phyloP scores from a whole-genome alignment of 1,284 basidiomycete genomes.

The Leccinum fuscescens region DNA sequence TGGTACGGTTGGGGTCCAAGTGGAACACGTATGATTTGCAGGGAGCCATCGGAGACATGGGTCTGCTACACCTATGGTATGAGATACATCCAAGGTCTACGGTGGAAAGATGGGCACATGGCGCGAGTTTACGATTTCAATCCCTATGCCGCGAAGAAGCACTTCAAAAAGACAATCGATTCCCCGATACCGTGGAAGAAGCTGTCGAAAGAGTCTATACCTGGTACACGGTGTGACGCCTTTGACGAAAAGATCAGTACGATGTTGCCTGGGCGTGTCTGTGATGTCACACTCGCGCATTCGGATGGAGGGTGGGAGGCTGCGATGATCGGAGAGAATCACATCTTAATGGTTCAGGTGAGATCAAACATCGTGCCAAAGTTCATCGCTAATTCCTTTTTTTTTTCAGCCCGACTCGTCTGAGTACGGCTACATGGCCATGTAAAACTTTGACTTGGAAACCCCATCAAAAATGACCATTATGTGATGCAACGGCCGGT shows the following conservation, averaged over 20 bases:
- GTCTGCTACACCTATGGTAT: slow-evolving; percentile 59
- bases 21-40: slow-evolving; percentile 41
- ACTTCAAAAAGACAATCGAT: slow-evolving; percentile 10
- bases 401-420: slow-evolving; percentile 10
- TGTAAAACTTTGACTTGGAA: slow-evolving; percentile 18
- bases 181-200: slow-evolving; percentile 19
- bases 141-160: slow-evolving; percentile 20
- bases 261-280: slow-evolving; percentile 30
- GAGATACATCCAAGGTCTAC: slow-evolving; percentile 37
- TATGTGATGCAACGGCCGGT: slow-evolving; percentile 21
- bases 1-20: slow-evolving; percentile 55
- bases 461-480: slow-evolving; percentile 6
- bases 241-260: slow-evolving; percentile 23
- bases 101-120: slow-evolving; percentile 18
- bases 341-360: slow-evolving; percentile 32
- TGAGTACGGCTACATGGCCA: slow-evolving; percentile 29
- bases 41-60: slow-evolving; percentile 44
- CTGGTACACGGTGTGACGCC: slow-evolving; percentile 5
- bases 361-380: background rate
- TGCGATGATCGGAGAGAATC: slow-evolving; percentile 33
- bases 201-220: slow-evolving; percentile 11
- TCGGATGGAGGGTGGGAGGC: slow-evolving; percentile 27
- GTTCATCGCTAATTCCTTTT: slow-evolving; percentile 6
- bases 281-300: slow-evolving; percentile 10
- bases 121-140: slow-evolving; percentile 34